These are phyloP conservation scores for Prosopis cineraria DNA, from an alignment of 306 rosid genomes.

Conservation along the genomic window DNA sequence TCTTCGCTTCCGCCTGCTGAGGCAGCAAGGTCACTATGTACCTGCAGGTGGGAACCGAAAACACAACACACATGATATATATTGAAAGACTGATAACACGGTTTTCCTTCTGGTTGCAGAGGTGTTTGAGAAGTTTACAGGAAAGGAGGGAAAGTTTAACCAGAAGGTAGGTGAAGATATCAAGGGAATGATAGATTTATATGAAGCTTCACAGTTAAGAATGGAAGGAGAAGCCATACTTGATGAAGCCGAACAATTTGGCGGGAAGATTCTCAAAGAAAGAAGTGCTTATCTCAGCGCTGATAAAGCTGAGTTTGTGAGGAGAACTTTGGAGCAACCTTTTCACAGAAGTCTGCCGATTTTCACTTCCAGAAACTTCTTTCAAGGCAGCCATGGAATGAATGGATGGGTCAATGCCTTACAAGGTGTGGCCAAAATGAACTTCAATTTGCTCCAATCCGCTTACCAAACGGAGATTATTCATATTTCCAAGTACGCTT, in stretches of 20 bases:
- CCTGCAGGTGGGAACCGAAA: conserved; percentile 21
- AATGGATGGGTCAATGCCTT: conserved; percentile 47
- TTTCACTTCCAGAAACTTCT: conserved; percentile 46
- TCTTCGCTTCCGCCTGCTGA: conserved; percentile 36
- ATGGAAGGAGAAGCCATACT: conserved; percentile 42
- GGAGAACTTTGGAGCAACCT: conserved; percentile 51
- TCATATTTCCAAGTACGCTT: conserved; percentile 46
- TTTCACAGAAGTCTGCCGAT: conserved; percentile 57
- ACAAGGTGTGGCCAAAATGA: conserved; percentile 48
- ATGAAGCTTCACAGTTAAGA: conserved; percentile 47
- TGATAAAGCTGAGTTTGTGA: conserved; percentile 38
- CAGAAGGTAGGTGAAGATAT: conserved; percentile 26
- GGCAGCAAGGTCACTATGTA: conserved; percentile 41
- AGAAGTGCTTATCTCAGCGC: background rate
- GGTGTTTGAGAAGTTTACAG: conserved; percentile 40
- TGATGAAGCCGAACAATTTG: conserved; percentile 40
- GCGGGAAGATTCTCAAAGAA: conserved; percentile 28
- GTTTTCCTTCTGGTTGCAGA: conserved; percentile 5
- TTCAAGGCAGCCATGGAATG: conserved; percentile 12
- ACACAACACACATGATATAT: no score
- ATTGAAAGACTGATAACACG: background rate
- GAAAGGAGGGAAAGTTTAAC: conserved; percentile 31
- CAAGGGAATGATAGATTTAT: conserved; percentile 32
- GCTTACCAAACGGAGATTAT: conserved; percentile 44
- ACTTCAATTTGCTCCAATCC: conserved; percentile 40